Percentiles rank a stretch among this genome's conserved stretches.
Conservation (phyloP, 805 yeast genomes). For the Isabelozyma heimii region DNA sequence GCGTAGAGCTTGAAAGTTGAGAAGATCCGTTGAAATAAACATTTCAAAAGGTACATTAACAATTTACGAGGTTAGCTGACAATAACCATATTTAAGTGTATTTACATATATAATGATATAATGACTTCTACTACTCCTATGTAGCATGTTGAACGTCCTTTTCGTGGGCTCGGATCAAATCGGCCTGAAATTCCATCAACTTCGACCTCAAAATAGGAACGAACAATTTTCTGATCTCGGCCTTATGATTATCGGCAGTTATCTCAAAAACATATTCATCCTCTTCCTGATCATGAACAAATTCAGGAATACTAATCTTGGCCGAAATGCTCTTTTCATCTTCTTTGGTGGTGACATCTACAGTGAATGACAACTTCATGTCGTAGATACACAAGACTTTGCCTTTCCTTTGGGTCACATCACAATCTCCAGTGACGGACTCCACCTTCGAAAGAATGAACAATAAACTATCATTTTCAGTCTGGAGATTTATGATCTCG, state of each 20-base stretch:
- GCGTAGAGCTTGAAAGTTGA: neutral
- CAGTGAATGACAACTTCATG: slow-evolving; percentile 49
- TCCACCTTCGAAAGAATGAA: slow-evolving; percentile 38
- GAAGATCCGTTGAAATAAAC: too few species aligned
- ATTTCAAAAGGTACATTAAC: neutral
- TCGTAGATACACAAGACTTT: slow-evolving; percentile 76
- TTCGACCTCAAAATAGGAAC: slow-evolving; percentile 50
- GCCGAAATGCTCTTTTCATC: slow-evolving; percentile 38
- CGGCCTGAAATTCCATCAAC: slow-evolving; percentile 59
- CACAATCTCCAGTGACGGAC: slow-evolving; percentile 65
- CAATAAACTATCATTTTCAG: slow-evolving; percentile 20
- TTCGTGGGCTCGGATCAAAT: slow-evolving; percentile 60
- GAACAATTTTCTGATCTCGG: slow-evolving; percentile 46
- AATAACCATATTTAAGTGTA: slow-evolving; percentile 3
- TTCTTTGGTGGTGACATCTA: slow-evolving; percentile 38
- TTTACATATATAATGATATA: neutral
- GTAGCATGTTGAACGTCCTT: slow-evolving; percentile 58
- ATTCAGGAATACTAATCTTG: slow-evolving; percentile 56
- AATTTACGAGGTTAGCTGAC: neutral
- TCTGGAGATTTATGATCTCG: slow-evolving; percentile 28
- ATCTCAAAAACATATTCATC: slow-evolving; percentile 58
- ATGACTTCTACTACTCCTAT: neutral
- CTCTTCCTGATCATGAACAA: slow-evolving; percentile 73
- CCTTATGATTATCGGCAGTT: slow-evolving; percentile 31
- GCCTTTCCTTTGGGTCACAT: slow-evolving; percentile 82